Base-by-base conservation (phyloP, 2,329 filamentous ascomycete species). In the Cladophialophora bantiana region DNA sequence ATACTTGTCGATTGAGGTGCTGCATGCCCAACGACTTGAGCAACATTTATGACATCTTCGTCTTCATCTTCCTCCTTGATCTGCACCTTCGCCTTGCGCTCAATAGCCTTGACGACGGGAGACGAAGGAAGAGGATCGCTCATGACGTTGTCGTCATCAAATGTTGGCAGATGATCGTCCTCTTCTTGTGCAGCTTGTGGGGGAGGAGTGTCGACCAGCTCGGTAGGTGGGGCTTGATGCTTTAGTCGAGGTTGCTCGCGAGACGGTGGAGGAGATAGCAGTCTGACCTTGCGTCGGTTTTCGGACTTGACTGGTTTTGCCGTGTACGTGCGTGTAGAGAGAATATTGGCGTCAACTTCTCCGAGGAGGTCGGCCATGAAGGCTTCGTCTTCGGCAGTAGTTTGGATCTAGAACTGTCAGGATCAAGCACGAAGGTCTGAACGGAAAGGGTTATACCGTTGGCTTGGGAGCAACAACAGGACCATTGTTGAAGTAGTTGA, bases 401-500 rank as follows among this genome's bases (percentile, higher is more conserved):
- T 92, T 68, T 71, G 68, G 6, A 74, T 61, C 73, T 74, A 55
- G 59, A 13, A 35, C 9, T 60, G 18, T 68, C 59, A 64, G 57
- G 35, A 13, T 34, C 7, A 12, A 26, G 7, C 45, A 31, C 18
- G 12, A 4, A 50, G 9, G 18, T 13, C n/a, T 42, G 9, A 20
- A 48, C 4, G 31, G 7, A 42, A 18, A 15, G 26, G 26, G 10
- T 18, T 36, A 35, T 65, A 94, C 93, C 86, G 97, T 98, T 18
- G 90, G 85, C 77, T 97, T 98, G 65, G 89, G 89, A 59, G 85
- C 79, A 71, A 85, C 85, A 40, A 83, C 83, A 38, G 87, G 86
- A 62, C 92, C 93, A 73, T 90, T 91, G 72, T 87, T 94, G 77
- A 99, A 98, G 80, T 96, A 99, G 74, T 96, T 94, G 79, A 90